phyloP scores from a whole-genome alignment of 73 alveolate genomes.

The Tetrahymena thermophila region DNA sequence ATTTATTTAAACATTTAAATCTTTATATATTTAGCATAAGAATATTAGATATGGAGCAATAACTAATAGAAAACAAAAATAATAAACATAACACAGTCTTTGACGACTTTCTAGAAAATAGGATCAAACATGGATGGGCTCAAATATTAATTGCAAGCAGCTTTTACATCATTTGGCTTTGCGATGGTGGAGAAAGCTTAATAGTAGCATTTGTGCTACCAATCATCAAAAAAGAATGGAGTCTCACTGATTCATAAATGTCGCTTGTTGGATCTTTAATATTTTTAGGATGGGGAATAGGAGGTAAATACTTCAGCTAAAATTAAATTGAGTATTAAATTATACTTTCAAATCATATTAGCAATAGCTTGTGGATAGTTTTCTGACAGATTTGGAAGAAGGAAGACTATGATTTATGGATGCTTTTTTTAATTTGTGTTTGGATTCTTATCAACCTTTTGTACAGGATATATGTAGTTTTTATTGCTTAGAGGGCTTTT shows the following conservation, averaged over 20 bases:
- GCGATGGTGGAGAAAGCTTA: background rate
- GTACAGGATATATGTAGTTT: slow-evolving; percentile 1
- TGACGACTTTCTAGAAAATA: background rate
- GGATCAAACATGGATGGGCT: background rate
- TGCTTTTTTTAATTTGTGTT: slow-evolving; percentile 10
- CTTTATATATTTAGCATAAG: too few relatives aligned
- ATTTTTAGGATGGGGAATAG: background rate
- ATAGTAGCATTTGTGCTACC: background rate
- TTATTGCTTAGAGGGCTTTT: slow-evolving; percentile 18
- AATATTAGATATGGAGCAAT: background rate
- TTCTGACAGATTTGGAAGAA: slow-evolving; percentile 27
- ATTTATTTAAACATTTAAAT: too few relatives aligned
- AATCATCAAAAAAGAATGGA: background rate
- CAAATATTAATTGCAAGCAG: background rate
- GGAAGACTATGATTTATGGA: slow-evolving; percentile 10
- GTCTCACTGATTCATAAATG: background rate
- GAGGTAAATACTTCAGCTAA: background rate
- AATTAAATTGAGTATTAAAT: background rate
- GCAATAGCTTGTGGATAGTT: slow-evolving; percentile 73
- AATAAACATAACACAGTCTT: background rate
- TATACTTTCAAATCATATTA: background rate
- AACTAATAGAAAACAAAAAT: background rate
- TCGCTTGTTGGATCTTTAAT: background rate
- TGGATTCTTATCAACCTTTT: background rate
- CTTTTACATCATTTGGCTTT: background rate